These are phyloP conservation scores for Cladosporium sp. DNA, from an alignment of 2,329 filamentous ascomycete genomes.

Conservation along the genomic window DNA sequence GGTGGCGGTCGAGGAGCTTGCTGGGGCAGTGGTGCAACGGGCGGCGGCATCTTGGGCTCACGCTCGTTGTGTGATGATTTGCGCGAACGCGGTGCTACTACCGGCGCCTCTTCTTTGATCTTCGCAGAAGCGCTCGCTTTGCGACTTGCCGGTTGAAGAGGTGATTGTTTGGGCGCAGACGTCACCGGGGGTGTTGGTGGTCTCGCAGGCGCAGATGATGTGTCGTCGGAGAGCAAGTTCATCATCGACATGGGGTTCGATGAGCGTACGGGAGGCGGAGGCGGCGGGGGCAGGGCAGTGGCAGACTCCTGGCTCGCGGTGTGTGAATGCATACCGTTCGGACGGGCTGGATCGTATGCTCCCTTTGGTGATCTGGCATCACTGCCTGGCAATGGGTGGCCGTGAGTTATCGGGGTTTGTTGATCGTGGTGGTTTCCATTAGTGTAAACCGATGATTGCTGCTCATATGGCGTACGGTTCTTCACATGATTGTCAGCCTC, in stretches of 20 bases:
- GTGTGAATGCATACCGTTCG: conserved; percentile 33
- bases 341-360: conserved; percentile 34
- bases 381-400: conserved; percentile 33
- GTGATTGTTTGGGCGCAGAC: conserved; percentile 9
- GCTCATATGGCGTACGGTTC: conserved; percentile 26
- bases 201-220: conserved; percentile 20
- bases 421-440: conserved; percentile 29
- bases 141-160: conserved; percentile 5
- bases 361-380: conserved; percentile 38
- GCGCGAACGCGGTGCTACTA: conserved; percentile 1
- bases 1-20: conserved; percentile 18
- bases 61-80: conserved; percentile 18
- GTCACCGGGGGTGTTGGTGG: conserved; percentile 19
- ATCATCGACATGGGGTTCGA: conserved; percentile 94
- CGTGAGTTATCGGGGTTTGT: conserved; percentile 27
- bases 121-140: conserved; percentile 16
- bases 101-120: conserved; percentile 14
- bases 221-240: conserved; percentile 80
- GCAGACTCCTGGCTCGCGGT: conserved; percentile 28
- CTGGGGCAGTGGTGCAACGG: conserved; percentile 9
- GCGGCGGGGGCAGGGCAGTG: conserved; percentile 32
- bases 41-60: conserved; percentile 15
- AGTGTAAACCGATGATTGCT: conserved; percentile 25
- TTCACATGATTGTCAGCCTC: conserved; percentile 17
- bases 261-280: conserved; percentile 52